Base-by-base conservation (phyloP, 2,329 filamentous ascomycete genomes). In the Blastomyces silverae region DNA sequence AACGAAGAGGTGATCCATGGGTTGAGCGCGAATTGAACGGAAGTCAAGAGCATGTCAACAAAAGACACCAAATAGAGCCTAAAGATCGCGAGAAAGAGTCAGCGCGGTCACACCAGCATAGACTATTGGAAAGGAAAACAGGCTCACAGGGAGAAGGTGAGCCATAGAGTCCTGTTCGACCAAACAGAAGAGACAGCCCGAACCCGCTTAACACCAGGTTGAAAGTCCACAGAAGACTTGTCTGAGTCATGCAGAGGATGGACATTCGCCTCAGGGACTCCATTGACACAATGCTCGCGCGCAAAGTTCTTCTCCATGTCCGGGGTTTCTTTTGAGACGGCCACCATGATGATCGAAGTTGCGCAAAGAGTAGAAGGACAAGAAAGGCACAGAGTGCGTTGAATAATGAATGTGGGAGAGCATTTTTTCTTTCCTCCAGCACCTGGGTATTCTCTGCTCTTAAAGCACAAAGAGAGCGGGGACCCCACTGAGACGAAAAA, bases 1-100 rank as follows among this genome's bases (percentile, higher is more conserved):
- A 81, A 85, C 25, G 75, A 76, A 67, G 79, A 82, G 60, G 81
- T 82, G 53, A 82, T 78, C 65, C 78, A 82, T n/a, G 79, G 77
- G 13, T 71, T 75, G 46, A 83, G 68, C 58, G 74, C 73, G 62
- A 73, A 68, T 59, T 73, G 67, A 63, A 76, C 70, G 58, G 76
- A 73, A 66, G 74, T 73, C 64, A 77, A 70, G 37, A 77, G 59
- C 71, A 79, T 76, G 60, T 56, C 61, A 63, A 72, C 65, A 68
- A 75, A 79, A 61, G 74, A 68, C 1, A 69, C 69, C 61, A 75
- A 70, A 68, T 79, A 78, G 22, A 68, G 48, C 17, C 65, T 68
- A 61, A 1, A 48, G 15, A 22, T 31, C 39, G 15, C 34, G 42
- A 28, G 11, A 20, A 22, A 28, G 10, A 39, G n/a, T 55, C 17